These are phyloP conservation scores for Phytopythium delawarense DNA, from an alignment of 352 stramenopile species.

Conservation along the genomic window DNA sequence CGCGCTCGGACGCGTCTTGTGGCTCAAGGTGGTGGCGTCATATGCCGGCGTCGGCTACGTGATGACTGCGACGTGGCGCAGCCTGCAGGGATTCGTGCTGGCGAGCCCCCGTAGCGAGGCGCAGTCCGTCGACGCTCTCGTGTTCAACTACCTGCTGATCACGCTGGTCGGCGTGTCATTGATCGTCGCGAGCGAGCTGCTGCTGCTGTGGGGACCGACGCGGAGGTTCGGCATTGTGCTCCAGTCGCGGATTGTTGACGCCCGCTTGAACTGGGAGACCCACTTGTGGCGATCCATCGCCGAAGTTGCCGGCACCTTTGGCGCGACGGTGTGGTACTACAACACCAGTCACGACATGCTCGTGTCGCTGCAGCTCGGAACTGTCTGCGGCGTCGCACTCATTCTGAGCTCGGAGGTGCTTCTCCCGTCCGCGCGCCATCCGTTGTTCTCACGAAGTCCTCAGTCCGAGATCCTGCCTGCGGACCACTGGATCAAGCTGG, in stretches of 20 bases:
- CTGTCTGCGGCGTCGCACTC: conserved; percentile 46
- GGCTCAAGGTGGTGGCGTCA: conserved; percentile 63
- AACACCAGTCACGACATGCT: conserved; percentile 53
- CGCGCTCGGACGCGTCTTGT: conserved; percentile 39
- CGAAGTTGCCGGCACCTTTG: conserved; percentile 54
- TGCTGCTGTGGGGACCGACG: conserved; percentile 67
- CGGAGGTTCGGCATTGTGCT: conserved; percentile 52
- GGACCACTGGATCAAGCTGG: conserved; percentile 79
- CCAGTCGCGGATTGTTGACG: conserved; percentile 69
- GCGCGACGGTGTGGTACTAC: conserved; percentile 54
- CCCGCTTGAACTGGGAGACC: conserved; percentile 58
- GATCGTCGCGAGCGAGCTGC: conserved; percentile 70
- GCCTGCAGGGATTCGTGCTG: conserved; percentile 40
- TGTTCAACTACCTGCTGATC: conserved; percentile 68
- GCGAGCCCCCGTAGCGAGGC: conserved; percentile 2
- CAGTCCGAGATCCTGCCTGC: conserved; percentile 37
- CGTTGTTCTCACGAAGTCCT: conserved; percentile 15
- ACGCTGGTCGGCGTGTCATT: conserved; percentile 70
- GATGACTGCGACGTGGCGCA: conserved; percentile 42
- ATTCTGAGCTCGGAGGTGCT: conserved; percentile 57
- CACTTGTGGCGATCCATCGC: conserved; percentile 54
- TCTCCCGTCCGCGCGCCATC: conserved; percentile 9
- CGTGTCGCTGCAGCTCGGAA: conserved; percentile 69
- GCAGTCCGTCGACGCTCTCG: conserved; percentile 50
- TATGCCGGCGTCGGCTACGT: conserved; percentile 68